Base-by-base conservation (phyloP, 495 filamentous ascomycete species). In the Lasiosphaeria miniovina region DNA sequence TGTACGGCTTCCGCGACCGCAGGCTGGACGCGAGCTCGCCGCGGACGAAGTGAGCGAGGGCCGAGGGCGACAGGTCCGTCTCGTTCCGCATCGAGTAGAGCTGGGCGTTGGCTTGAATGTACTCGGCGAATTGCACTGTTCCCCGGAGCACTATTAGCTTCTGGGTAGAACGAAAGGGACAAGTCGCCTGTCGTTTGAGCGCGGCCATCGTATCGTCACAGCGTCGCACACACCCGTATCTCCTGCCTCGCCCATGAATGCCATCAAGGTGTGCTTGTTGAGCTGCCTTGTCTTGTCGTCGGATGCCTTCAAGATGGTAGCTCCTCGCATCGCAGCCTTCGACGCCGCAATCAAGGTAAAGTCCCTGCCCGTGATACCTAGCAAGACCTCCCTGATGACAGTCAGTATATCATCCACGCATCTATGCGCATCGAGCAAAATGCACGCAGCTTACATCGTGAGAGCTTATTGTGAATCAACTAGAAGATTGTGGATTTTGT, bases 1-100 rank as follows among this genome's bases (percentile, higher is more conserved):
- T 91, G 79, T 97, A 98, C 1, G 94, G 93, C 71, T 88, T 91
- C 73, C 90, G 87, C 62, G 90, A 96, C 71, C 94, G 85, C 68
- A 99, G 78, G 68, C 90, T 91, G 51, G 85, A 86, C 34, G 94
- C 95, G 54, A 99, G 84, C 76, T 98, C 92, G 66, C 88, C 86
- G 60, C 94, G 90, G 61, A 97, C 91, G 69, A 97, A 98, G 79
- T 86, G 87, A 50, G 91, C 89, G 36, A 96, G 86, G 11, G 93
- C 94, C 33, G 88, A 84, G 12, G 94, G 93, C 41, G 89, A 88
- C 51, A 99, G 84, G 65, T 96, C 91, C 67, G 88, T 88, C 67
- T 91, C 87, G 71, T 98, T 98, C 62, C 94, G 91, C 93, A 97
- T 99, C 63, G 89, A 90, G 76, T 99, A 99, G 70, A 99, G 88